Evolutionary conservation across 2,329 filamentous ascomycete genomes (phyloP).

Genomic region (Claviceps pazoutovae): DNA sequence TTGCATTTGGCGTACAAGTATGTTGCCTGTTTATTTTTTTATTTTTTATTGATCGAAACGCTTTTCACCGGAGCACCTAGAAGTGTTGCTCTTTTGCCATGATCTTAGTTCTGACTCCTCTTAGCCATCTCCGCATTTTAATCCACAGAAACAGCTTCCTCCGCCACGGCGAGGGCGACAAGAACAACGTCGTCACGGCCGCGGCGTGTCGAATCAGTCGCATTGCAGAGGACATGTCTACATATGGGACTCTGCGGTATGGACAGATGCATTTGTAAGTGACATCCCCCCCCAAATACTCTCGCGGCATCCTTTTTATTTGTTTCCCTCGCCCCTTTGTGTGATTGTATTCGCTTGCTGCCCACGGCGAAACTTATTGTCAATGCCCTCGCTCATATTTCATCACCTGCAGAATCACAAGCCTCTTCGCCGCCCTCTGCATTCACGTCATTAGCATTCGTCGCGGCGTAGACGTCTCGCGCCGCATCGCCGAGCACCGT

Average conservation of each 20-base stretch:
- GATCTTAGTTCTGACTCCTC: background rate
- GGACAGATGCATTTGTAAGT: constrained; percentile 25
- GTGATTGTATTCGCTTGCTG: too few relatives aligned
- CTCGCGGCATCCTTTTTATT: too few relatives aligned
- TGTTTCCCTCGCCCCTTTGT: too few relatives aligned
- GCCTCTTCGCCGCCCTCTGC: constrained; percentile 23
- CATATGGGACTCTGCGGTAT: constrained; percentile 19
- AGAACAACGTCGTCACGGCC: constrained; percentile 16
- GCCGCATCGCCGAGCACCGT: constrained; percentile 22
- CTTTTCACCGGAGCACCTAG: too few relatives aligned
- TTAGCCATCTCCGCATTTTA: constrained; percentile 21
- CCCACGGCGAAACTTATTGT: too few relatives aligned
- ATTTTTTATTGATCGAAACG: background rate
- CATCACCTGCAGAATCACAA: constrained; percentile 17
- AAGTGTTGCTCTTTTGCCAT: background rate
- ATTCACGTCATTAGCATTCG: constrained; percentile 24
- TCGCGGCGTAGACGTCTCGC: constrained; percentile 18
- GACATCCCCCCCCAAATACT: too few relatives aligned
- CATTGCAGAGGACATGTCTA: constrained; percentile 25
- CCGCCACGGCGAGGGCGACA: constrained; percentile 12
- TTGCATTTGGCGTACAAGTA: constrained; percentile 25
- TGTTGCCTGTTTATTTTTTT: background rate
- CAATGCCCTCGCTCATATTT: background rate
- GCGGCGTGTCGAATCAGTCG: constrained; percentile 23
- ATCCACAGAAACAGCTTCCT: constrained; percentile 22